Base-by-base conservation (phyloP, 495 filamentous ascomycete species). In the Barbatosphaeria neglecta region DNA sequence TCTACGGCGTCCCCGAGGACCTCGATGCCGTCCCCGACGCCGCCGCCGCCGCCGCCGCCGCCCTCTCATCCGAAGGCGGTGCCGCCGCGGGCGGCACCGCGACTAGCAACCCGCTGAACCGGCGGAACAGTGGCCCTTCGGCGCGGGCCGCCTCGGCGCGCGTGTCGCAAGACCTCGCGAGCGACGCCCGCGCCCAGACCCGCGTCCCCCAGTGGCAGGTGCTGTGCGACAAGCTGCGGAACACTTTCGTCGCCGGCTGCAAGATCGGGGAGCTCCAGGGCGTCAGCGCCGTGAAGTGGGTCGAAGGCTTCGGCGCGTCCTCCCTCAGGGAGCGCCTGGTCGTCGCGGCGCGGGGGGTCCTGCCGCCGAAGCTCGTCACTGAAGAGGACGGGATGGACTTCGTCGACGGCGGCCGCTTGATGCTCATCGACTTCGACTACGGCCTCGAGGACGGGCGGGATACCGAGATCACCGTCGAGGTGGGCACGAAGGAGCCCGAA, bases 321-420 rank as follows among this genome's bases (percentile, higher is more conserved):
- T 69, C 60, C 15, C 52, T 69, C 22, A 63, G 64, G 51, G 78
- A 84, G 55, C 74, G 87, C 37, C 67, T 92, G 31, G 69, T 90
- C 20, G 75, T 84, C 37, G 82, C 84, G 44, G 87, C 87, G 11
- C 82, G 84, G 24, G 87, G 87, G 33, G 81, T 86, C 10, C 74
- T 84, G 22, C 76, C 75, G 6, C 67, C 74, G 19, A 61, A 67
- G 44, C 67, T 72, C 11, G 69, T 73, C 4, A 73, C 77, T 27
- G 86, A 85, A 41, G 78, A 86, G 46, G 86, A 88, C 51, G 82
- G 77, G 19, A 78, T 90, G 19, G 73, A 72, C 49, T 82, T 86
- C 46, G 75, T 90, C n/a, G 86, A 90, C 51, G 86, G 87, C 20
- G 87, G 87, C 17, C 74, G 87, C 51, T 65, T 93, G n/a, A 75